These are phyloP conservation scores for Hordeum pubiflorum DNA, from an alignment of 202 grass and related monocot species.

Conservation along the genomic window DNA sequence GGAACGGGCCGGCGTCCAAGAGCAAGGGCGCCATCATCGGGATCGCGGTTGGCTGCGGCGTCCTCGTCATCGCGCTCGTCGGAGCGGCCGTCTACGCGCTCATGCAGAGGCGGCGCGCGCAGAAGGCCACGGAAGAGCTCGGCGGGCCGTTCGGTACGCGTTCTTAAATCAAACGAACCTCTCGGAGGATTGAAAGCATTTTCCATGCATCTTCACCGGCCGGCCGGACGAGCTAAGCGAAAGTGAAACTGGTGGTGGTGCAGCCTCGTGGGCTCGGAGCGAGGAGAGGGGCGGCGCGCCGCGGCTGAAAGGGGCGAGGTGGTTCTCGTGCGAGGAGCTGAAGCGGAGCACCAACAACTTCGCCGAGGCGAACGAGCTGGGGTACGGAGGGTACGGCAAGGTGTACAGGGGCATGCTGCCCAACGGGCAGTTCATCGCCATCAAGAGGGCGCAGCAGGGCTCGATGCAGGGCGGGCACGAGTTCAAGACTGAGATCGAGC, in stretches of 20 bases:
- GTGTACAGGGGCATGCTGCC: conserved; percentile 78
- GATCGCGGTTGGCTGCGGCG: conserved; percentile 58
- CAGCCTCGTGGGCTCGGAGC: conserved; percentile 66
- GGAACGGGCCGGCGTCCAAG: conserved; percentile 26
- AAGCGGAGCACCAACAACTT: conserved; percentile 75
- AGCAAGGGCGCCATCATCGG: conserved; percentile 61
- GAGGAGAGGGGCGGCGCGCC: conserved; percentile 64
- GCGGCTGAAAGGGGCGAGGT: conserved; percentile 83
- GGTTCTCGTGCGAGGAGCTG: conserved; percentile 84
- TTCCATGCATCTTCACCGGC: neutral
- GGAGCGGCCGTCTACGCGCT: conserved; percentile 53
- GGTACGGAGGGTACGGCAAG: conserved; percentile 90
- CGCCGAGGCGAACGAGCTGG: conserved; percentile 73
- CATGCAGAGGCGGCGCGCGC: conserved; percentile 49
- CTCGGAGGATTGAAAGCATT: neutral
- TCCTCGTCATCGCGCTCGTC: conserved; percentile 61
- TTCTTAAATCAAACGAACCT: neutral
- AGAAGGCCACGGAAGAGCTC: conserved; percentile 66
- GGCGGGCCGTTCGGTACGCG: conserved; percentile 79
- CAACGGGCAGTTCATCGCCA: conserved; percentile 69
- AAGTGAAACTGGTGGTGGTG: neutral
- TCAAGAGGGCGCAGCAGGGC: conserved; percentile 80
- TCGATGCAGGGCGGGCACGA: conserved; percentile 86
- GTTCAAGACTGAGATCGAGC: conserved; percentile 97
- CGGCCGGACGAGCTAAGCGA: neutral